Conservation (phyloP, 2,329 filamentous ascomycete genomes). For the Aspergillus quadricinctus region DNA sequence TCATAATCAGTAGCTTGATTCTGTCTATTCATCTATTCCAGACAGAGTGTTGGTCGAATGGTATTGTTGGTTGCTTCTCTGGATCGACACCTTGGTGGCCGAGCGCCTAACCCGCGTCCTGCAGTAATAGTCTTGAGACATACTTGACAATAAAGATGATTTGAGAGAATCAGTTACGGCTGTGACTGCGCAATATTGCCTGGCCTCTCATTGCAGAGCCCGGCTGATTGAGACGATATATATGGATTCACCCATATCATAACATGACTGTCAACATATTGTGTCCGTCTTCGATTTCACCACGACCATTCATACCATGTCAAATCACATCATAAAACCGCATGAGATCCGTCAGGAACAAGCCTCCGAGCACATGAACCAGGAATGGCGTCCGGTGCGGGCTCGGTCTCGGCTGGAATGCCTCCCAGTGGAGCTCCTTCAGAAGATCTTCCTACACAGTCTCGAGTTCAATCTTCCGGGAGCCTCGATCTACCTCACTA, state of each 20-base stretch:
- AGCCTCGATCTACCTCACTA: conserved; percentile 40
- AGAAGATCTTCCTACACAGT: conserved; percentile 49
- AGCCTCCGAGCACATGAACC: conserved; percentile 13
- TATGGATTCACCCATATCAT: neutral
- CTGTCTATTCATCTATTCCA: neutral
- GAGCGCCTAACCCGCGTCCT: neutral
- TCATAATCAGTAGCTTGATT: neutral
- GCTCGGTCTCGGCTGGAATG: conserved; percentile 35
- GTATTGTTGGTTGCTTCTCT: neutral
- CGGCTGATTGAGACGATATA: neutral
- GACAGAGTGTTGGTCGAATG: neutral
- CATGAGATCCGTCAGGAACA: neutral
- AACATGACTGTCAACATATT: neutral
- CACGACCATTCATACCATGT: neutral
- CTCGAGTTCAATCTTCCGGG: conserved; percentile 46
- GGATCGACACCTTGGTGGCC: neutral
- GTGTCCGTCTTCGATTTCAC: neutral
- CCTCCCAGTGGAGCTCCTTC: conserved; percentile 47
- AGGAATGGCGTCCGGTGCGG: conserved; percentile 3
- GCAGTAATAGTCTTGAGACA: neutral
- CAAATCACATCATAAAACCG: neutral
- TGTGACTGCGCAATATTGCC: neutral
- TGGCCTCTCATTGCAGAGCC: neutral
- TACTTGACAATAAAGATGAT: neutral
- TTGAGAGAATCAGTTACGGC: neutral